Evolutionary conservation across 2,329 filamentous ascomycete genomes (phyloP).

Genomic region (Cladophialophora bantiana): DNA sequence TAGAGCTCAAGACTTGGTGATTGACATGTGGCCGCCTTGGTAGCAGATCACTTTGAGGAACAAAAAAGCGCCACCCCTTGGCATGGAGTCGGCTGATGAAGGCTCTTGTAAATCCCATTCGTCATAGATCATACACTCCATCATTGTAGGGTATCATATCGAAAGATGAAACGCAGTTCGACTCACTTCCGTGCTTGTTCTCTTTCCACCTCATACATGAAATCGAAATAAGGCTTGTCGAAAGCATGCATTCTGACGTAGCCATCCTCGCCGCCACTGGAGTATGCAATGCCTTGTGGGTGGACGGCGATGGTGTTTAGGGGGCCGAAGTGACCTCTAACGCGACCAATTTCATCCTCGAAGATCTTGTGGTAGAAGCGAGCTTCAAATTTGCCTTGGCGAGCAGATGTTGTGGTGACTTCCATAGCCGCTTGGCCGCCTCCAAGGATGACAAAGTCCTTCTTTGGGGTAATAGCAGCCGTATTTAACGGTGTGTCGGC

Average conservation of each 20-base stretch:
- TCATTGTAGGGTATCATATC: conserved; percentile 23
- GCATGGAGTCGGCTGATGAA: not conserved
- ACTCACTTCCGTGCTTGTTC: conserved; percentile 64
- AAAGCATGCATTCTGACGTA: conserved; percentile 99
- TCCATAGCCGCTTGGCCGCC: conserved; percentile 99
- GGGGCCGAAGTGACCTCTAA: conserved; percentile 95
- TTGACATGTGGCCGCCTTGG: not conserved
- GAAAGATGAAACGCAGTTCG: conserved; percentile 12
- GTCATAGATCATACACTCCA: conserved; percentile 14
- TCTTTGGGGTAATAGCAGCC: conserved; percentile 90
- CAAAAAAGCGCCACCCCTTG: not conserved
- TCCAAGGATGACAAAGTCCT: conserved; percentile 96
- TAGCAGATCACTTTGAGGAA: not conserved
- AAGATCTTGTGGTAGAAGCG: conserved; percentile 99
- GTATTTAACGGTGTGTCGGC: conserved; percentile 97
- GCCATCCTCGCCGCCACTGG: conserved; percentile 94
- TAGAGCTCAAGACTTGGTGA: not conserved
- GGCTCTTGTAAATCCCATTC: not conserved
- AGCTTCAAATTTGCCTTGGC: conserved; percentile 99
- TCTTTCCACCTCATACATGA: conserved; percentile 97
- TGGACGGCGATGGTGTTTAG: conserved; percentile 95
- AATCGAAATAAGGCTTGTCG: conserved; percentile 98
- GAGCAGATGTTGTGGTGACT: conserved; percentile 89
- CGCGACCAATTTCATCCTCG: conserved; percentile 96
- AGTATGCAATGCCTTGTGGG: conserved; percentile 90